phyloP scores from a whole-genome alignment of 148 eudicot species.

The Vaccinium macrocarpon region DNA sequence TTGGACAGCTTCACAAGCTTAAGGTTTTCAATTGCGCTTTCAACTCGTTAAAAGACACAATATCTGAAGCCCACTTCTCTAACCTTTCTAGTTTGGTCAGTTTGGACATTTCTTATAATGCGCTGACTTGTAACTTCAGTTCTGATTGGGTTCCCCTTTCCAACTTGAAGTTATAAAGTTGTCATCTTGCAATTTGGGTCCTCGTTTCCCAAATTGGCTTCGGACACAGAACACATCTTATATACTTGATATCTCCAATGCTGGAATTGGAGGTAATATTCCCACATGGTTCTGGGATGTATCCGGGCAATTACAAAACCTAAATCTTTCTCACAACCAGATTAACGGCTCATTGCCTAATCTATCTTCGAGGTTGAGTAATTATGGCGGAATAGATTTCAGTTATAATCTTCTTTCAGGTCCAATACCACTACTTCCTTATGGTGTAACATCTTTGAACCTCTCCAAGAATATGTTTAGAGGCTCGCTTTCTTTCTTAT shows the following conservation, averaged over 20 bases:
- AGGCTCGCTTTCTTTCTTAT: neutral
- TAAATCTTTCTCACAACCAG: conserved; percentile 25
- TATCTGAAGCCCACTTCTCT: conserved; percentile 24
- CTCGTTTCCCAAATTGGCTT: conserved; percentile 23
- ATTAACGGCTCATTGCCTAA: conserved; percentile 14
- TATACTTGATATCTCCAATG: neutral
- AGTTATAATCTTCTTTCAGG: conserved; percentile 21
- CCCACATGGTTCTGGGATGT: conserved; percentile 13
- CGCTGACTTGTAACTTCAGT: neutral
- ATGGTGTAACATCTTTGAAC: neutral
- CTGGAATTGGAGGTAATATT: neutral
- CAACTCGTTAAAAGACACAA: conserved; percentile 24
- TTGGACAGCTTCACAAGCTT: conserved; percentile 28
- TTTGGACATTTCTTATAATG: conserved; percentile 8
- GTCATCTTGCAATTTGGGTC: conserved; percentile 18
- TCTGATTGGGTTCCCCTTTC: conserved; percentile 22
- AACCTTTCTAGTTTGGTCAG: neutral
- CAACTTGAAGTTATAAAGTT: conserved; percentile 4
- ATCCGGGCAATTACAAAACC: neutral
- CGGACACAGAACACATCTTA: neutral
- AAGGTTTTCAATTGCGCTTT: conserved; percentile 14
- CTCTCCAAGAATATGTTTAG: conserved; percentile 15
- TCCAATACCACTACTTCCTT: conserved; percentile 8
- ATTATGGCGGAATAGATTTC: neutral
- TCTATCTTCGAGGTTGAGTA: neutral